Conservation (phyloP, 805 yeast genomes). For the Tetrapisispora pingtungensis region DNA sequence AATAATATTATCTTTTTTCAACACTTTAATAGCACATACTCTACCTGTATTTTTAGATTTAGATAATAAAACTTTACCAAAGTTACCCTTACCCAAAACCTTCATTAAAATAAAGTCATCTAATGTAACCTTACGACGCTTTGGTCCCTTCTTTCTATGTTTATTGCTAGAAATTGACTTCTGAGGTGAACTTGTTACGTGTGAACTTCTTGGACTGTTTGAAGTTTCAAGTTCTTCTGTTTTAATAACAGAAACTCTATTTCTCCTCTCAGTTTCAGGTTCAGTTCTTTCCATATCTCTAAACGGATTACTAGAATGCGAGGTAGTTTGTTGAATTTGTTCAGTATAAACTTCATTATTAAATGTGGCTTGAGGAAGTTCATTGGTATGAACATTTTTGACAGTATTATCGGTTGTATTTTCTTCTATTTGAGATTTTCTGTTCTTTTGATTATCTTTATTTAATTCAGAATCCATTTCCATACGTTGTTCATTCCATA, state of each 20-base stretch:
- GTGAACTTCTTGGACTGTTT: not conserved
- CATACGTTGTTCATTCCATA: conserved; percentile 14
- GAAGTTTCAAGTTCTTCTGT: not conserved
- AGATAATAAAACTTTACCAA: conserved; percentile 96
- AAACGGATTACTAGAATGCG: conserved; percentile 16
- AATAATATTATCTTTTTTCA: conserved; percentile 90
- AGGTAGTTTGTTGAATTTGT: conserved; percentile 1
- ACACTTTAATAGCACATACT: conserved; percentile 90
- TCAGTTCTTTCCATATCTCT: conserved; percentile 19
- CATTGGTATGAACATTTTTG: too few relatives aligned
- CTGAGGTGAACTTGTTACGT: conserved; percentile 15
- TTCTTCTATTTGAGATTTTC: not conserved
- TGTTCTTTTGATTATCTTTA: conserved; percentile 1
- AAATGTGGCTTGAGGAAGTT: not conserved
- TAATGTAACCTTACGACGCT: conserved; percentile 71
- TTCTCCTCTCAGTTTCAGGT: conserved; percentile 13
- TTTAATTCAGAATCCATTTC: conserved; percentile 12
- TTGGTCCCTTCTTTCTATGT: conserved; percentile 20
- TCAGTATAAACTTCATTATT: conserved; percentile 1
- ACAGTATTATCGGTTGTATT: not conserved
- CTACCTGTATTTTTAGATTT: conserved; percentile 75
- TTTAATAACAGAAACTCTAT: not conserved
- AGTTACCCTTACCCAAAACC: conserved; percentile 95
- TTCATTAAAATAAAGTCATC: conserved; percentile 93
- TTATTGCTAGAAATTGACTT: conserved; percentile 11